phyloP scores from a whole-genome alignment of 305 asterid species.

The Fraxinus ornus region DNA sequence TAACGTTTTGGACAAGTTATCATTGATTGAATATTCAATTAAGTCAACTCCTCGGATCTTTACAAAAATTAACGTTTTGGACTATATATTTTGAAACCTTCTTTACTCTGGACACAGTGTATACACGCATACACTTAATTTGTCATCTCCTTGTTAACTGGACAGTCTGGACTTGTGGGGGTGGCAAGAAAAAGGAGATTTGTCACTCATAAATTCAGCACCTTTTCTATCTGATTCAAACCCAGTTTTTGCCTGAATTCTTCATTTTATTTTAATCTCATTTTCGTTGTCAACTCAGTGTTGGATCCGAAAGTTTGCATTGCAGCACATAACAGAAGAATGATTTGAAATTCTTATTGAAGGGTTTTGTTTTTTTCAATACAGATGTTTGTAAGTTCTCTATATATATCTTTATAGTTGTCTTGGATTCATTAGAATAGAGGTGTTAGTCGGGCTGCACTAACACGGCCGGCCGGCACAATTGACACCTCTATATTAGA shows the following conservation, averaged over 20 bases:
- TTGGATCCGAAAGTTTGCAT: slow-evolving; percentile 1
- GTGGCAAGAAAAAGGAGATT: slow-evolving; percentile 33
- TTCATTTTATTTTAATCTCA: slow-evolving; percentile 4
- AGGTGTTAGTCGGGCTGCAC: too few relatives aligned
- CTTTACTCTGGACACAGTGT: slow-evolving; percentile 1
- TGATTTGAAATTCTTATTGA: not conserved
- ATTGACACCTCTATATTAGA: not conserved
- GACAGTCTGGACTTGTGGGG: slow-evolving; percentile 25
- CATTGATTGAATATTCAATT: slow-evolving; percentile 14
- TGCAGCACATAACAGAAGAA: not conserved
- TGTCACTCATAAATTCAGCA: not conserved
- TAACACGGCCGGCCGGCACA: too few relatives aligned
- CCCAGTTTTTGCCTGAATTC: not conserved
- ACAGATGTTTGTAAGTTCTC: not conserved
- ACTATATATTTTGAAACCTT: slow-evolving; percentile 21
- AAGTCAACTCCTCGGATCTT: slow-evolving; percentile 58
- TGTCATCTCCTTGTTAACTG: not conserved
- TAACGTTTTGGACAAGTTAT: too few relatives aligned
- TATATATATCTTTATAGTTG: not conserved
- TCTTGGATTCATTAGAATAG: not conserved
- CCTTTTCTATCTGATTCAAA: not conserved
- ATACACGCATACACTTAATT: not conserved
- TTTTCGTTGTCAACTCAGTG: not conserved
- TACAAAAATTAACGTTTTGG: slow-evolving; percentile 18
- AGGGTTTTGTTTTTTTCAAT: too few relatives aligned